Base-by-base conservation (phyloP, 2,329 filamentous ascomycete species). In the Dendryphion nanum region DNA sequence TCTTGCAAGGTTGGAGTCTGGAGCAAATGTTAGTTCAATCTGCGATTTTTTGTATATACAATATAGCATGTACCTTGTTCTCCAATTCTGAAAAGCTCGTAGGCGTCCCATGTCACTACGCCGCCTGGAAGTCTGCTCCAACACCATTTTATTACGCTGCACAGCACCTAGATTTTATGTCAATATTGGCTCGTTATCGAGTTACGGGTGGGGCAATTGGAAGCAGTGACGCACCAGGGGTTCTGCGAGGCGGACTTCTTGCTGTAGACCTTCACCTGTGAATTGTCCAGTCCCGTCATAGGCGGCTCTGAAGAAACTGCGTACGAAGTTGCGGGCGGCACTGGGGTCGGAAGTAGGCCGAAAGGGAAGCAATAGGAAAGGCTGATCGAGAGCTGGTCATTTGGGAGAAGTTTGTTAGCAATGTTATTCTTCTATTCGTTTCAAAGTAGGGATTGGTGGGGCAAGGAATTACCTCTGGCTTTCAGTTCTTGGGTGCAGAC, bases 141-240 rank as follows among this genome's bases (percentile, higher is more conserved):
- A 67, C 91, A 97, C 93, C 93, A 98, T 73, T 97, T 98, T 49
- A 93, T 76, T 29, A 96, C 89, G 55, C 90, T 93, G 48, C 89
- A 90, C 37, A 98, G 79, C 40, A 95, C 89, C 89, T 95, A 41
- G 36, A n/a, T n/a, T n/a, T 30, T 31, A 19, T 40, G 50, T 60
- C 35, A 57, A 59, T 44, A 19, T 41, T 17, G 47, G 34, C 36
- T 37, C 41, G 2, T 17, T 13, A 28, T 14, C 8, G n/a, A 8
- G n/a, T 26, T 3, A 26, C 10, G 10, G n/a, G 37, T 40, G 15
- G 18, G 23, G 18, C n/a, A 41, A 29, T 23, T 28, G 33, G 37
- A 32, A 18, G 41, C 33, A 38, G 34, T 36, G 45, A 56, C 81
- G 50, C 76, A 96, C 91, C 85, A 95, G 89, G 42, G 91, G 89